Conservation (phyloP, 1,284 basidiomycete genomes). For the Apiotrichum sp. region DNA sequence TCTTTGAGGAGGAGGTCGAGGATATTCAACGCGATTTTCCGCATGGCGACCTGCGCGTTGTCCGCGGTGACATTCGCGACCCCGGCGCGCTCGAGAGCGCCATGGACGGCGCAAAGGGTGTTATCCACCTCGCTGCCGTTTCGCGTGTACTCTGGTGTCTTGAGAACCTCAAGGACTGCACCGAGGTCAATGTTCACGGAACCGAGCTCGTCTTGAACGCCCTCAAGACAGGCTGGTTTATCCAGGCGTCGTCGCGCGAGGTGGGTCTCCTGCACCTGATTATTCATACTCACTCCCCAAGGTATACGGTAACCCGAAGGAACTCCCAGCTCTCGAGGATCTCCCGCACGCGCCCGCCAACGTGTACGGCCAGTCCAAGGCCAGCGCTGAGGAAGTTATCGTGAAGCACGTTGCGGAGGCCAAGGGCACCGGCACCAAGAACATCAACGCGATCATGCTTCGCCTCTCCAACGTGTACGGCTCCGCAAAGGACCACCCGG, state of each 20-base stretch:
- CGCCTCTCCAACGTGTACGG: conserved; percentile 34
- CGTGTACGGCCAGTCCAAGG: conserved; percentile 28
- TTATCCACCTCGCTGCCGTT: conserved; percentile 36
- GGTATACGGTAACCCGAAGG: conserved; percentile 23
- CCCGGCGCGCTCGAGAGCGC: conserved; percentile 7
- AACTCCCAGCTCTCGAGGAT: conserved; percentile 19
- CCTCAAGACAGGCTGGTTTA: conserved; percentile 20
- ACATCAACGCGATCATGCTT: conserved; percentile 22
- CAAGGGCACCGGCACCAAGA: background rate
- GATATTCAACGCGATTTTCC: conserved; percentile 13
- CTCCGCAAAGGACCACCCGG: conserved; percentile 26
- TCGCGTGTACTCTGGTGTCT: conserved; percentile 31
- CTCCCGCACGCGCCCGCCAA: conserved; percentile 24
- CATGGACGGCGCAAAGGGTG: conserved; percentile 22
- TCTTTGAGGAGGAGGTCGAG: conserved; percentile 21
- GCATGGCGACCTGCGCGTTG: conserved; percentile 12
- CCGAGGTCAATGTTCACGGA: conserved; percentile 28
- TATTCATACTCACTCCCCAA: background rate
- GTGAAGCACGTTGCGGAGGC: conserved; percentile 2
- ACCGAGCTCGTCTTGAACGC: conserved; percentile 21
- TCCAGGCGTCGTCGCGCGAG: conserved; percentile 27
- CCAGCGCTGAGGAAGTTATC: conserved; percentile 23
- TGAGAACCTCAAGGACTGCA: conserved; percentile 29
- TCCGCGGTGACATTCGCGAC: conserved; percentile 28
- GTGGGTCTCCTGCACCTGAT: background rate